phyloP scores from a whole-genome alignment of 2,329 filamentous ascomycete species.

The Colletotrichum sp. region DNA sequence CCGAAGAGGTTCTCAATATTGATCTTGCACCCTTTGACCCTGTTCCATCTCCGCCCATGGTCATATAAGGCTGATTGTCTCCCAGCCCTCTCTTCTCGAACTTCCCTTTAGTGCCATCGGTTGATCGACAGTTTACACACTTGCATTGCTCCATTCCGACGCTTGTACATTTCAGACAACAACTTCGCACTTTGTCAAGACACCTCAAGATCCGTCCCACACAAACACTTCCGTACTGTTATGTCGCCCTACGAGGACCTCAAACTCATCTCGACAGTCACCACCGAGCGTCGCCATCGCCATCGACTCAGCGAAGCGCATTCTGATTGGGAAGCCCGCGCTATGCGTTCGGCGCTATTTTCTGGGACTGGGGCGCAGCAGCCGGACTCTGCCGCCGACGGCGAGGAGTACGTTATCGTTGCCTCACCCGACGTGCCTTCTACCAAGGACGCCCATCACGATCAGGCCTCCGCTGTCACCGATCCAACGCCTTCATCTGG shows the following conservation, averaged over 20 bases:
- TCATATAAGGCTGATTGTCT: not conserved
- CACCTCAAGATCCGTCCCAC: not conserved
- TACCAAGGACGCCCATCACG: not conserved
- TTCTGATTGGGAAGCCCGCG: not conserved
- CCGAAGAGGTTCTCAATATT: not conserved
- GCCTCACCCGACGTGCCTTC: accelerated
- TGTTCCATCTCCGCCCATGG: not conserved
- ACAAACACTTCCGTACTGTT: not conserved
- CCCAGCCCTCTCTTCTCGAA: not conserved
- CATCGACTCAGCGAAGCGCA: not conserved
- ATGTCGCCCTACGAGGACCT: not conserved
- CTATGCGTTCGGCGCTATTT: not conserved
- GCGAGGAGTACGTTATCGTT: not conserved
- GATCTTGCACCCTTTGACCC: not conserved
- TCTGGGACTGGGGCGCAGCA: not conserved
- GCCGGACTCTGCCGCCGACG: not conserved
- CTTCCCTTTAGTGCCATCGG: not conserved
- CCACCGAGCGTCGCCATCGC: not conserved
- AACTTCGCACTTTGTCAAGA: not conserved
- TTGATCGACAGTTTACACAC: not conserved
- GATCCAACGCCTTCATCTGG: accelerated
- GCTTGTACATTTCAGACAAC: not conserved
- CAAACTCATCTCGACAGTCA: not conserved
- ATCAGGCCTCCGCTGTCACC: not conserved
- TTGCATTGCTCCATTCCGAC: not conserved